Base-by-base conservation (phyloP, 2,329 filamentous ascomycete species). In the Aureobasidium sp. region DNA sequence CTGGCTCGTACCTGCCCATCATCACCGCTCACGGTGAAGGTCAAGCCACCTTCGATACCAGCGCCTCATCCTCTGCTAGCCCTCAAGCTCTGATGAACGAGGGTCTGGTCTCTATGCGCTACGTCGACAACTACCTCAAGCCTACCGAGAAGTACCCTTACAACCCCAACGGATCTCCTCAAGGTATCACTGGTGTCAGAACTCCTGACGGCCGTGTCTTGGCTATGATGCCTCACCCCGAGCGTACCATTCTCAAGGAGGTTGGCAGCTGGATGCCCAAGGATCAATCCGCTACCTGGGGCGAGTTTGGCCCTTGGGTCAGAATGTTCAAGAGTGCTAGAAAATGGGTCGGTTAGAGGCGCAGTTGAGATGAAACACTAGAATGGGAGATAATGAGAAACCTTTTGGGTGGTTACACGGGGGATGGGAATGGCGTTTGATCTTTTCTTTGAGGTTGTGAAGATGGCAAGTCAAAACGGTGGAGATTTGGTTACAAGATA, bases 1-100 rank as follows among this genome's bases (percentile, higher is more conserved):
- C 84, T 67, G 89, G 89, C 61, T 90, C 88, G 5, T 83, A 84
- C 2, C 80, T 97, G 7, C 92, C 92, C 36, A 94, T 97, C 64
- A 90, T 87, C 27, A 89, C 93, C 16, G 91, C 91, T 0, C 92
- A 97, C 76, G 92, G 91, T 53, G 93, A 99, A 75, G 94, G 94
- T 14, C 85, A 90, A 36, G 94, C 93, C 14, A 73, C 73, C 37
- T 81, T 81, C 69, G 68, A 77, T 0, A 60, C 69, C 0, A 67
- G 71, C 6, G 73, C 79, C 1, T 76, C 79, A 13, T 76, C 78
- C 2, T 73, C 78, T 2, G 76, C 79, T 11, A 76, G 78, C 3
- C 71, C 77, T n/a, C 66, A 78, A 59, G 66, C 72, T 2, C 80
- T 95, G 59, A 80, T 85, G 53, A 80, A 82, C 42, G 79, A 85